Evolutionary conservation across 306 rosid genomes (phyloP), one percentile per base, ranked within the genome.

Genomic region (Vigna angularis): DNA sequence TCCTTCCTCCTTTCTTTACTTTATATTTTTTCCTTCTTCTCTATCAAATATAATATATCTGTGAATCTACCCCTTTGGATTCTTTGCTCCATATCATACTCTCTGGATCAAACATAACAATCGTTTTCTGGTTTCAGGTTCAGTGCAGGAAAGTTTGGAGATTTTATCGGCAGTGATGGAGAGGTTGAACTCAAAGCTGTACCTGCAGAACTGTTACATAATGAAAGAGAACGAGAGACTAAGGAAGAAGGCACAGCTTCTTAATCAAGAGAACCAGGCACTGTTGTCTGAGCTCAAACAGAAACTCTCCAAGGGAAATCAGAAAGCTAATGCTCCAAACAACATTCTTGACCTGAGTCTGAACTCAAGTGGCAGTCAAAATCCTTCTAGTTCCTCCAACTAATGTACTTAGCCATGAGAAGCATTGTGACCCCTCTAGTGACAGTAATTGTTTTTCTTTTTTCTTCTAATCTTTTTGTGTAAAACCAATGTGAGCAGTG

Each of bases 161-260:
- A 11, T 38, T 63, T 47, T 6, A 47, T 55, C 47, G 65, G 72
- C 50, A 73, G 78, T 20, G 59, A 95, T 96, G 99, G 99, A 96
- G 58, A 90, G 96, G 72, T 79, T 96, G 80, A 96, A 96, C 96
- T 93, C 99, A 59, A 90, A 96, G 88, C 89, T 96, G 79, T 92
- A 88, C 83, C 71, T 96, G 85, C 93, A 96, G 77, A 96, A 96
- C 96, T 91, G 96, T 82, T 90, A 88, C 94, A 96, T 96, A 87
- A 87, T 93, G 98, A 86, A 91, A 59, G 99, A 96, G 86, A 96
- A 96, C 47, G 99, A 96, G 77, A 91, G 86, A 82, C 85, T 96
- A 9, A 91, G 98, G 93, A 96, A 96, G 96, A 96, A 96, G 57
- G 99, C 99, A 1, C 97, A 93, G 80, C 72, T 93, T 83, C 90